Percentiles rank a stretch among this genome's conserved stretches.
These are phyloP conservation scores for Tolypocladium sp. DNA, from an alignment of 2,329 filamentous ascomycete species.

Conservation along the genomic window DNA sequence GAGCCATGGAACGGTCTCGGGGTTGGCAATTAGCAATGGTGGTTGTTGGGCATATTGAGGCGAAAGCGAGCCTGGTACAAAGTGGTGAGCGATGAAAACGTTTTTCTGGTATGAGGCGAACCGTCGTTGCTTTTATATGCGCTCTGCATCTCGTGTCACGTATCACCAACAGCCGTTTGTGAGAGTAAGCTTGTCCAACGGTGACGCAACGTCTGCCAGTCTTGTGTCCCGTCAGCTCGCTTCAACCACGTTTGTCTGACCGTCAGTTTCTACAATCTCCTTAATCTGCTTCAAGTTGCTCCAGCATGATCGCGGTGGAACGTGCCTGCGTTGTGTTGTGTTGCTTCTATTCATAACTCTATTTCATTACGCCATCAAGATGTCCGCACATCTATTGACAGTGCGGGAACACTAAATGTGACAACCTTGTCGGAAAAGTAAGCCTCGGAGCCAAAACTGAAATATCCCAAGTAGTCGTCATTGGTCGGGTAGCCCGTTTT, in stretches of 20 bases:
- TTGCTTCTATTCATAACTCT: neutral
- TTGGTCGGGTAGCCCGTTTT: slow-evolving; percentile 25
- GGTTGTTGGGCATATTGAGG: neutral
- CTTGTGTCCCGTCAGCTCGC: neutral
- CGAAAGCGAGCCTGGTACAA: neutral
- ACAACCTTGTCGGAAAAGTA: slow-evolving; percentile 32
- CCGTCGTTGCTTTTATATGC: neutral
- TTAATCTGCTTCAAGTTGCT: neutral
- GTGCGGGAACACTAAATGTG: slow-evolving; percentile 35
- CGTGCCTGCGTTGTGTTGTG: neutral
- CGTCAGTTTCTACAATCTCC: neutral
- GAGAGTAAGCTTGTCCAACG: neutral
- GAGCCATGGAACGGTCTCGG: neutral
- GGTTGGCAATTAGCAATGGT: no score
- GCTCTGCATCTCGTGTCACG: neutral
- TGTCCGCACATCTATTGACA: slow-evolving; percentile 26
- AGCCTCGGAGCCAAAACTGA: slow-evolving; percentile 42
- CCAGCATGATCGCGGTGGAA: neutral
- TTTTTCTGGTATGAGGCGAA: neutral
- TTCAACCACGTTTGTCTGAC: neutral
- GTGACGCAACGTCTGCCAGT: neutral
- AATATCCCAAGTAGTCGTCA: slow-evolving; percentile 39
- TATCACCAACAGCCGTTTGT: neutral
- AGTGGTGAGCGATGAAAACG: no score
- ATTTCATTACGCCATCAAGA: neutral